Evolutionary conservation across 768 basidiomycete genomes (phyloP), one percentile per base, ranked within the genome.

Genomic region (Boletellus ananiceps): DNA sequence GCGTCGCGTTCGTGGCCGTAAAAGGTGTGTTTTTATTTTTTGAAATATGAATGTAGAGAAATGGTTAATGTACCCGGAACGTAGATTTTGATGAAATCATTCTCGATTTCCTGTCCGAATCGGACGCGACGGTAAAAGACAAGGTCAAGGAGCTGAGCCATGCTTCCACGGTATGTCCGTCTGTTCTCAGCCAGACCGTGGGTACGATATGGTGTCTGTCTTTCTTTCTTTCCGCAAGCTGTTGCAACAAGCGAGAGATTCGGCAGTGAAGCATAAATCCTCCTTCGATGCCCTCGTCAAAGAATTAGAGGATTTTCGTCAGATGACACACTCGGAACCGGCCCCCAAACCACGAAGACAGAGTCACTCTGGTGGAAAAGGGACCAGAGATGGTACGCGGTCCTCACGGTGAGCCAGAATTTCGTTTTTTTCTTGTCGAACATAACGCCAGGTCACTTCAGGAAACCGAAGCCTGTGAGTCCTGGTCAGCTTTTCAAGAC

Each of bases 81-180:
- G 16, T 38, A 60, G 59, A 60, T 32, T 61, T 60, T 44, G 55
- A 49, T 14, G 56, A 60, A n/a, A 18, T 57, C 9, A 25, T 60
- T 43, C 59, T 60, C 5, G 50, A 57, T 25, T 58, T 57, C 46
- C 37, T 60, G 18, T 50, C 59, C 3, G 35, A 58, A 11, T 43
- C 46, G 5, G 19, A 44, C 18, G 52, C 46, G 2, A 37, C 19
- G 4, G 48, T 40, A 12, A 43, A 55, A 39, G 56, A 55, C 39
- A 55, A 36, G 31, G 40, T 60, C 23, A 47, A 55, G 23, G 59
- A 60, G 37, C 39, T 60, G 38, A 27, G 16, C 8, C 48, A 37
- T n/a, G 19, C 40, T 1, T 55, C 48, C 1, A 52, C 49, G 19
- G 59, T 60, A 5, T 33, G 46, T 27, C 25, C 4, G 21, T 25